Evolutionary conservation across 1,284 basidiomycete species (phyloP), one percentile per base, ranked within the genome.

Genomic region (Amylostereum areolatum): DNA sequence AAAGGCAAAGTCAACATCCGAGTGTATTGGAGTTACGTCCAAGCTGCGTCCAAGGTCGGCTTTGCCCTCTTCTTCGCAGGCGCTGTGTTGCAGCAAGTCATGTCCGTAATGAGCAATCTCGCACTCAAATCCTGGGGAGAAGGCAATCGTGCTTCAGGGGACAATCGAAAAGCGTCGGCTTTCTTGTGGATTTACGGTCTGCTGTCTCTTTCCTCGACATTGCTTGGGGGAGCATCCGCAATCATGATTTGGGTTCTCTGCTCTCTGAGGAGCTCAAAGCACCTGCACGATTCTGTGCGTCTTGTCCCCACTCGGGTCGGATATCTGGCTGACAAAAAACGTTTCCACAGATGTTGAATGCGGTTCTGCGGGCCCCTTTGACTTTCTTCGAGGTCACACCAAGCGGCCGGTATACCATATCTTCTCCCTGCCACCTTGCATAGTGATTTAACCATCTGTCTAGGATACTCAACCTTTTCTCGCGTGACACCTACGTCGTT

Each of bases 401-500:
- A 2, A 84, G 80, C 25, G 89, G 90, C 59, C 74, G 84, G 85
- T 85, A 57, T 18, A 18, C 18, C 18, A 18, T 46, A 71, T 56
- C 39, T 47, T 37, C 7, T 49, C 1, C n/a, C 5, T 34, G 39
- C 12, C 32, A 32, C 5, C 37, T 30, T 29, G 29, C 3, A 27
- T 40, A 8, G 43, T 48, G 25, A 27, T 45, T 31, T 25, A 18
- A 48, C 37, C 29, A 25, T 29, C 11, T 18, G 18, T 45, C 30
- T 29, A 89, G 89, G 7, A 83, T 91, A 41, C 63, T 94, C 49
- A 95, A 95, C 63, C 67, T 97, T 33, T 98, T 98, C 69, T 92
- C 91, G 11, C 82, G 93, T 4, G 96, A 99, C 62, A 83, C 89
- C 41, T 95, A 95, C 61, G 92, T 96, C 37, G 83, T 97, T 29